Evolutionary conservation across 768 basidiomycete species (phyloP).

Genomic region (Candolleomyces eurysporus): DNA sequence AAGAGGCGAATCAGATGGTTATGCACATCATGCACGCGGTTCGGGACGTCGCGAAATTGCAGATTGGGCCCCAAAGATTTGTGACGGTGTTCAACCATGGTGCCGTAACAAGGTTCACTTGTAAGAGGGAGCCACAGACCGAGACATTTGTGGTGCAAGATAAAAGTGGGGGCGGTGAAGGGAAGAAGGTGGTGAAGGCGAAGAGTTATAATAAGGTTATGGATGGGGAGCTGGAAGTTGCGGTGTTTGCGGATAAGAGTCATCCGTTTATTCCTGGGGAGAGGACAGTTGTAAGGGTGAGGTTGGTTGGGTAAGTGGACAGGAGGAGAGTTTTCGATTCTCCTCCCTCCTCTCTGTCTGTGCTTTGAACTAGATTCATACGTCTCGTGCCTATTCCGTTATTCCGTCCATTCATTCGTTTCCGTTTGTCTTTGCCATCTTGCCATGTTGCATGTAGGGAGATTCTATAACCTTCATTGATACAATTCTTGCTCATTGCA

Average conservation of each 20-base stretch:
- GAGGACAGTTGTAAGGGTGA: conserved; percentile 51
- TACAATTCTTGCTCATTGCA: too few species aligned
- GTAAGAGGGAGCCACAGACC: conserved; percentile 13
- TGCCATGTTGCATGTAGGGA: too few species aligned
- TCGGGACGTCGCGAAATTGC: conserved; percentile 31
- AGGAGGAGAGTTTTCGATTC: neutral
- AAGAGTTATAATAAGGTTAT: conserved; percentile 29
- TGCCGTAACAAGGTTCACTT: conserved; percentile 38
- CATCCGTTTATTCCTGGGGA: conserved; percentile 54
- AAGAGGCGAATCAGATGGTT: conserved; percentile 23
- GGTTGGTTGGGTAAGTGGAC: conserved; percentile 41
- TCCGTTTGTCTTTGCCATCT: too few species aligned
- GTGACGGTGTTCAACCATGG: conserved; percentile 30
- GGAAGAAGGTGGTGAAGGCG: conserved; percentile 12
- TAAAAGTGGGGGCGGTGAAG: neutral
- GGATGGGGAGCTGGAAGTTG: conserved; percentile 56
- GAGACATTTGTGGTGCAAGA: conserved; percentile 6
- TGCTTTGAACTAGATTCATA: too few species aligned
- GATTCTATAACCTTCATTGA: too few species aligned
- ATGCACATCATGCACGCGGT: conserved; percentile 34
- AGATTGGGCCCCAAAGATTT: conserved; percentile 33
- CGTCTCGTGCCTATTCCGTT: too few species aligned
- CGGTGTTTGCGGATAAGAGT: conserved; percentile 50
- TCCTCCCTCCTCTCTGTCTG: too few species aligned
- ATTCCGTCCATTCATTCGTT: too few species aligned